A percentile compares a stretch with the other conserved stretches of the same genome.
These are phyloP conservation scores for Trichophyton rubrum DNA, from an alignment of 2,329 filamentous ascomycete genomes.

Conservation along the genomic window DNA sequence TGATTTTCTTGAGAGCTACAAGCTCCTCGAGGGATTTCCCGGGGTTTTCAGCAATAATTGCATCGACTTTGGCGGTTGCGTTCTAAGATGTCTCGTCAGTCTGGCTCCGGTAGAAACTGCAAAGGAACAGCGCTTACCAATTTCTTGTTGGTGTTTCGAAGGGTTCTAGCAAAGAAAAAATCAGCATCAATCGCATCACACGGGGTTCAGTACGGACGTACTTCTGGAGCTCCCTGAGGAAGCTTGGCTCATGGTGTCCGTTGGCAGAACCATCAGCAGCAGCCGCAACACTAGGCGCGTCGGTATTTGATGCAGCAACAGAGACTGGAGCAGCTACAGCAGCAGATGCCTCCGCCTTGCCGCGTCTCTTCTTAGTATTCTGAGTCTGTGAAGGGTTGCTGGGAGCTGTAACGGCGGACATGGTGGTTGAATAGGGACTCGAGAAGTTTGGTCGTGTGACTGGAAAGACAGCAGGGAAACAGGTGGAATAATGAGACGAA, in stretches of 20 bases:
- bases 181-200: slow-evolving; percentile 9
- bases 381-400: slow-evolving; percentile 58
- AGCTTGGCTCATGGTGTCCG: slow-evolving; percentile 55
- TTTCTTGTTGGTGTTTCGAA: slow-evolving; percentile 90
- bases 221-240: slow-evolving; percentile 86
- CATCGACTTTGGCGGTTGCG: slow-evolving; percentile 47
- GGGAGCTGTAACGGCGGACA: slow-evolving; percentile 51
- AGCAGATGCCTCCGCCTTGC: slow-evolving; percentile 30
- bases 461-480: neutral
- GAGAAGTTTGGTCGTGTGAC: slow-evolving; percentile 7
- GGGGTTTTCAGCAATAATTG: slow-evolving; percentile 48
- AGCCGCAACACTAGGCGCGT: slow-evolving; percentile 10
- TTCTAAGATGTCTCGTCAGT: slow-evolving; percentile 29
- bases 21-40: slow-evolving; percentile 50
- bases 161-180: slow-evolving; percentile 46
- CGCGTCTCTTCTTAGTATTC: slow-evolving; percentile 53
- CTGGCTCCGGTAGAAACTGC: neutral
- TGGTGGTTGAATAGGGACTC: slow-evolving; percentile 23
- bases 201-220: slow-evolving; percentile 27
- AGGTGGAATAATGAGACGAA: neutral
- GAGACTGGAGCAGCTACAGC: slow-evolving; percentile 38
- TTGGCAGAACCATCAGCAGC: slow-evolving; percentile 38
- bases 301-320: slow-evolving; percentile 26
- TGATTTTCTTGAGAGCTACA: slow-evolving; percentile 50
- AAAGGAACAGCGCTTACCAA: slow-evolving; percentile 49